Base-by-base conservation (phyloP, 1,284 basidiomycete genomes). In the Retiboletus fuscus region DNA sequence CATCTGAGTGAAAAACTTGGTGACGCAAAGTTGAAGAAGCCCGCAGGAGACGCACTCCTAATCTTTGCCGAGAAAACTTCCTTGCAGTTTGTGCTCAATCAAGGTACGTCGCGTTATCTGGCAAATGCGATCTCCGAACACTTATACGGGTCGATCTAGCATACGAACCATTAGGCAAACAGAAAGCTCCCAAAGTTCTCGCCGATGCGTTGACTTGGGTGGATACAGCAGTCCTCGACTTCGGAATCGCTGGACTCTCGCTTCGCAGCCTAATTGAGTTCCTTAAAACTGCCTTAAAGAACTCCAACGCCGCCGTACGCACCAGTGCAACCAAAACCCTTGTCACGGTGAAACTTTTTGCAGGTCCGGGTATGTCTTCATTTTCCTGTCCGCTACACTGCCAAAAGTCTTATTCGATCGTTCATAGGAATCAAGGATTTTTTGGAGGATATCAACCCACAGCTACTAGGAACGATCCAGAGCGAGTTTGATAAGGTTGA, bases 131-230 rank as follows among this genome's bases (percentile, higher is more conserved):
- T 49, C 69, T 69, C 71, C 64, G 60, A 72, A 72, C 71, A 49
- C 76, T 71, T 62, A 72, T 65, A 66, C 53, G 70, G 70, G 70
- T 70, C 24, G 69, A 75, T 68, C 67, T 69, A 97, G 96, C 92
- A 1, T 99, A 97, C 80, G 97, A 98, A 30, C 91, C 96, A 0
- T 85, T 99, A 77, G 89, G 90, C 22, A 98, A 96, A 82, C 96
- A 96, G 81, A 99, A 99, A 82, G 98, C 98, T 1, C 97, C 97
- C 0, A 99, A 99, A 84, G 96, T 97, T 41, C 89, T 98, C 51
- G 96, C 97, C 0, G 98, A 99, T 81, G 93, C 96, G 1, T 83
- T 98, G 61, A 84, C 88, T 28, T 99, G 97, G 96, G 90, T 99
- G 70, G 96, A 97, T 72, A 89, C 92, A 69, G 92, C 94, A 18